Percentiles rank a stretch among this genome's conserved stretches.
phyloP scores from a whole-genome alignment of 768 basidiomycete species.

The Rossbeevera mucosa region DNA sequence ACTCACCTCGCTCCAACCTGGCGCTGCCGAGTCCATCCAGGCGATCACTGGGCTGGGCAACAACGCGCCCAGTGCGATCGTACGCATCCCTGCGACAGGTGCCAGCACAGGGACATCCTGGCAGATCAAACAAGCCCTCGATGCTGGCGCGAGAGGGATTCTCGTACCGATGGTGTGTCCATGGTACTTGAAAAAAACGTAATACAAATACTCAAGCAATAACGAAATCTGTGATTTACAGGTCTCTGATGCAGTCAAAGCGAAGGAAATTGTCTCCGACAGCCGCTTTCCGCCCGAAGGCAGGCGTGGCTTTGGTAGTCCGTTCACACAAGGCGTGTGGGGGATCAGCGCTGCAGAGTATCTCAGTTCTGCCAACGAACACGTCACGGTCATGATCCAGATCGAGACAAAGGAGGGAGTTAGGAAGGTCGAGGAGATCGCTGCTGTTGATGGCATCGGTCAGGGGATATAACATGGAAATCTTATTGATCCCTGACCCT shows the following conservation, averaged over 20 bases:
- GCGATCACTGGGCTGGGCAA: slow-evolving; percentile 47
- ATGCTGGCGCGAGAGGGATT: slow-evolving; percentile 61
- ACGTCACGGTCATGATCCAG: slow-evolving; percentile 56
- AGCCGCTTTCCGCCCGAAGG: slow-evolving; percentile 60
- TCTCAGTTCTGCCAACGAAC: slow-evolving; percentile 50
- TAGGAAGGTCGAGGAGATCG: slow-evolving; percentile 56
- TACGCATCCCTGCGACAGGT: slow-evolving; percentile 64
- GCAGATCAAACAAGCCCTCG: slow-evolving; percentile 71
- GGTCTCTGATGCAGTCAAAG: slow-evolving; percentile 57
- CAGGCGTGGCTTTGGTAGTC: slow-evolving; percentile 60
- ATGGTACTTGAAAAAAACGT: too few relatives aligned
- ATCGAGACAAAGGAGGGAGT: slow-evolving; percentile 63
- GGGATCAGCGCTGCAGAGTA: slow-evolving; percentile 49
- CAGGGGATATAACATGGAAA: slow-evolving; percentile 10
- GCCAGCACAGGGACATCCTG: slow-evolving; percentile 51
- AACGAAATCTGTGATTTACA: neutral
- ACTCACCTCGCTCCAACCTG: slow-evolving; percentile 49
- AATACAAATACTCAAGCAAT: neutral
- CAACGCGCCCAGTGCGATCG: slow-evolving; percentile 48
- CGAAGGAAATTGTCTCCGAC: slow-evolving; percentile 51
- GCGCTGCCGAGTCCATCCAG: slow-evolving; percentile 51
- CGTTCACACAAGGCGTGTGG: slow-evolving; percentile 59
- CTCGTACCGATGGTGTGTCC: slow-evolving; percentile 60
- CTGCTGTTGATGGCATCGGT: slow-evolving; percentile 60
- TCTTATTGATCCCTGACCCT: neutral